Evolutionary conservation across 768 basidiomycete species (phyloP).

Genomic region (Amanita fuliginea): DNA sequence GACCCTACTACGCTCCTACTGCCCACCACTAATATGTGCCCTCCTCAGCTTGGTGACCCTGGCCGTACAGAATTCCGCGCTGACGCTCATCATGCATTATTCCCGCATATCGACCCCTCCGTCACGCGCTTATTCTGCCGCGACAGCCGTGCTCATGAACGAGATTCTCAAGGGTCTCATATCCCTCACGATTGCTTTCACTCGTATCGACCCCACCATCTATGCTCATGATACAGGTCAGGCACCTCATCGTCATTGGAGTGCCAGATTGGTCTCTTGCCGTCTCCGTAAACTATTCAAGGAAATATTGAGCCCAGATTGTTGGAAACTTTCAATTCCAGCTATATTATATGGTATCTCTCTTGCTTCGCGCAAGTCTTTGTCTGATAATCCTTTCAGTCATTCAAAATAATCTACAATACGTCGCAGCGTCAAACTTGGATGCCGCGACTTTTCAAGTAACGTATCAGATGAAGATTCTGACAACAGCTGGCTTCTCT

Average conservation of each 20-base stretch:
- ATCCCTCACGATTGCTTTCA: slow-evolving; percentile 77
- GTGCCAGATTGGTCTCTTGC: slow-evolving; percentile 21
- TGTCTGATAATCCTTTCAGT: slow-evolving; percentile 27
- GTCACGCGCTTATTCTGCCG: slow-evolving; percentile 79
- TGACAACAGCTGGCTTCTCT: slow-evolving; percentile 86
- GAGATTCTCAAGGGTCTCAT: slow-evolving; percentile 90
- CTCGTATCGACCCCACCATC: slow-evolving; percentile 35
- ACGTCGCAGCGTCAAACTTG: slow-evolving; percentile 87
- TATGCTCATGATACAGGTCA: slow-evolving; percentile 17
- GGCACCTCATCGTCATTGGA: slow-evolving; percentile 18
- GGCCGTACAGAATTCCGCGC: slow-evolving; percentile 82
- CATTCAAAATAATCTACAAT: slow-evolving; percentile 93
- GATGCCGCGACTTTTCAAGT: slow-evolving; percentile 96
- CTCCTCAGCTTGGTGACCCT: slow-evolving; percentile 59
- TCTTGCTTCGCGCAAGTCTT: background rate
- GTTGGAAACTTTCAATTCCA: slow-evolving; percentile 96
- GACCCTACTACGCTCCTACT: background rate
- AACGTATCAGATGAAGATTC: slow-evolving; percentile 95
- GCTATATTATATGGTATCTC: slow-evolving; percentile 78
- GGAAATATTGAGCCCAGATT: slow-evolving; percentile 81
- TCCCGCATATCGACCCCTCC: slow-evolving; percentile 77
- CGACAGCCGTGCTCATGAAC: slow-evolving; percentile 87
- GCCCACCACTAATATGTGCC: background rate
- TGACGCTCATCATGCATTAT: slow-evolving; percentile 95
- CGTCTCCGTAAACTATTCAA: slow-evolving; percentile 48